Percentiles rank a stretch among this genome's conserved stretches.
These are phyloP conservation scores for Sanguinoderma infundibulare DNA, from an alignment of 1,284 basidiomycete species.

Conservation along the genomic window DNA sequence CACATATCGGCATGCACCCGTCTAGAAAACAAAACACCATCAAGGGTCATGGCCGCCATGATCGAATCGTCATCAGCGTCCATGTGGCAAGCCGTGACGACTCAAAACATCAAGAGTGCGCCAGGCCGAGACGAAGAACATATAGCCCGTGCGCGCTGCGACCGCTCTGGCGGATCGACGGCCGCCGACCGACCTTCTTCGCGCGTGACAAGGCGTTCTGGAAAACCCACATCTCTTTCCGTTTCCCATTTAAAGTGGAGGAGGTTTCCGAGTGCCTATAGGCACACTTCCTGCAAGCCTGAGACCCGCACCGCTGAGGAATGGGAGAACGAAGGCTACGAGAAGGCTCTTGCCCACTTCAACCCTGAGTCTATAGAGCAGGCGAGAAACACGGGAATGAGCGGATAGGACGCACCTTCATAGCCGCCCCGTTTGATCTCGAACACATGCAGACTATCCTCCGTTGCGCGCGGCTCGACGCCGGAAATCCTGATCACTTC, in stretches of 20 bases:
- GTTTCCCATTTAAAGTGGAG: slow-evolving; percentile 45
- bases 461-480: slow-evolving; percentile 36
- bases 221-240: slow-evolving; percentile 57
- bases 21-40: not conserved
- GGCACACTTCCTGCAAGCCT: slow-evolving; percentile 51
- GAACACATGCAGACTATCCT: slow-evolving; percentile 55
- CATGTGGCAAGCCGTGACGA: not conserved
- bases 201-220: slow-evolving; percentile 21
- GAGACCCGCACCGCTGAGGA: slow-evolving; percentile 45
- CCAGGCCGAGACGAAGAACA: not conserved
- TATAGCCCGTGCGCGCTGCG: not conserved
- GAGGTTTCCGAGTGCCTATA: slow-evolving; percentile 43
- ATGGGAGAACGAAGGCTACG: slow-evolving; percentile 46
- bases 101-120: not conserved
- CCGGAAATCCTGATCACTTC: slow-evolving; percentile 32
- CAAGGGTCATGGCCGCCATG: not conserved
- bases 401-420: slow-evolving; percentile 39
- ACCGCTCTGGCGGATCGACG: slow-evolving; percentile 22
- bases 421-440: slow-evolving; percentile 42
- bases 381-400: not conserved
- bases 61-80: not conserved
- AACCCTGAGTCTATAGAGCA: slow-evolving; percentile 1
- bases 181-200: slow-evolving; percentile 15
- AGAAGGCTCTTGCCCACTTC: slow-evolving; percentile 44
- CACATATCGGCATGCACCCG: not conserved